These are phyloP conservation scores for Acidiella bohemica DNA, from an alignment of 495 filamentous ascomycete genomes.

Conservation along the genomic window DNA sequence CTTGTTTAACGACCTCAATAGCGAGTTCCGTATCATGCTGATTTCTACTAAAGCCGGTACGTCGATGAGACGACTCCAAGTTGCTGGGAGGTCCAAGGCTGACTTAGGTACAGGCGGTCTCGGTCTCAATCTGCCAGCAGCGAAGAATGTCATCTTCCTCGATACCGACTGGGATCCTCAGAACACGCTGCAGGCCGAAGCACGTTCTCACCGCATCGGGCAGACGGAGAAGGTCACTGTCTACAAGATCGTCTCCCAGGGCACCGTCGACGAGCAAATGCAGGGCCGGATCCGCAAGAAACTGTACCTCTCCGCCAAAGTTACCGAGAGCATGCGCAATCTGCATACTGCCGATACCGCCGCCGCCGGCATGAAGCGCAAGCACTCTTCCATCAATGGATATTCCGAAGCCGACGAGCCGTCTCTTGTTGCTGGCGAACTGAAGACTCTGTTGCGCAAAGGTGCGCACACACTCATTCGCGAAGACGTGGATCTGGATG, in stretches of 20 bases:
- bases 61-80: too few relatives aligned
- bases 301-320: constrained; percentile 48
- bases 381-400: constrained; percentile 6
- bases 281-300: constrained; percentile 52
- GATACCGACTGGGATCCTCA: constrained; percentile 60
- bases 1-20: constrained; percentile 39
- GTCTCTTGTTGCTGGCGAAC: constrained; percentile 36
- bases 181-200: constrained; percentile 45
- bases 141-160: constrained; percentile 48
- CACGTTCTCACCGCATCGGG: constrained; percentile 47
- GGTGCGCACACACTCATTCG: constrained; percentile 43
- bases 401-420: constrained; percentile 35
- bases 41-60: constrained; percentile 48
- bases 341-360: constrained; percentile 33
- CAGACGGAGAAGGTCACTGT: constrained; percentile 44
- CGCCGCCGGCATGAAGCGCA: constrained; percentile 21
- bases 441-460: constrained; percentile 44
- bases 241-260: constrained; percentile 45
- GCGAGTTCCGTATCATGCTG: constrained; percentile 45
- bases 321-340: constrained; percentile 45
- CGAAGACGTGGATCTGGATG: constrained; percentile 39
- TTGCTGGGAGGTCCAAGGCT: not conserved
- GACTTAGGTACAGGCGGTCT: constrained; percentile 40
- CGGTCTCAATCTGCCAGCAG: constrained; percentile 48
- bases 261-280: constrained; percentile 53